Percentiles rank a stretch among this genome's conserved stretches.
phyloP scores from a whole-genome alignment of 768 basidiomycete species.

The Guyanaporus albipodus region DNA sequence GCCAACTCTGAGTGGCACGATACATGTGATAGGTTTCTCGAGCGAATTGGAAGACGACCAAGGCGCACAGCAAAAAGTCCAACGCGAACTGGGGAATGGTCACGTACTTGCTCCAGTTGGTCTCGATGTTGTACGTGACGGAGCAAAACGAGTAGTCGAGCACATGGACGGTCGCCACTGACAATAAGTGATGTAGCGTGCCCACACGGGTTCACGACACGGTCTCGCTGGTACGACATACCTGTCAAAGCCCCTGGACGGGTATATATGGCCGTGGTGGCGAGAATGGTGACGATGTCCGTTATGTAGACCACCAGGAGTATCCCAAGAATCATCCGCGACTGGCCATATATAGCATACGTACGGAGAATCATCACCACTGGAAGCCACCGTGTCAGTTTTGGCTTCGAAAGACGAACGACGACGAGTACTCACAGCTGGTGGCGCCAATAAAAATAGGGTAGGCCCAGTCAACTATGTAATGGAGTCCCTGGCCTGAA shows the following conservation, averaged over 20 bases:
- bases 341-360: neutral
- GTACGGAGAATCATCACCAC: slow-evolving; percentile 1
- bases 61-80: neutral
- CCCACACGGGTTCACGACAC: too few species aligned
- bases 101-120: neutral
- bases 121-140: neutral
- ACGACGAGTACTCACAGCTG: neutral
- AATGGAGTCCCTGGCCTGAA: too few species aligned
- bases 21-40: neutral
- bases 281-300: neutral
- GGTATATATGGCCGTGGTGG: too few species aligned
- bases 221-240: too few species aligned
- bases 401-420: neutral
- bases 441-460: neutral
- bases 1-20: neutral
- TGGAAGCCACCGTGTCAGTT: neutral
- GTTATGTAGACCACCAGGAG: slow-evolving; percentile 1
- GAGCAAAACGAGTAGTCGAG: neutral
- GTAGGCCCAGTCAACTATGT: too few species aligned
- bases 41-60: neutral
- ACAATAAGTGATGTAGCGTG: too few species aligned
- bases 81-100: neutral
- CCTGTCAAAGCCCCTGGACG: too few species aligned
- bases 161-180: neutral
- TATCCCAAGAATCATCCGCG: neutral